Conservation (phyloP, 192 early-diverging fungal genomes). For the Oehlia diaphana region DNA sequence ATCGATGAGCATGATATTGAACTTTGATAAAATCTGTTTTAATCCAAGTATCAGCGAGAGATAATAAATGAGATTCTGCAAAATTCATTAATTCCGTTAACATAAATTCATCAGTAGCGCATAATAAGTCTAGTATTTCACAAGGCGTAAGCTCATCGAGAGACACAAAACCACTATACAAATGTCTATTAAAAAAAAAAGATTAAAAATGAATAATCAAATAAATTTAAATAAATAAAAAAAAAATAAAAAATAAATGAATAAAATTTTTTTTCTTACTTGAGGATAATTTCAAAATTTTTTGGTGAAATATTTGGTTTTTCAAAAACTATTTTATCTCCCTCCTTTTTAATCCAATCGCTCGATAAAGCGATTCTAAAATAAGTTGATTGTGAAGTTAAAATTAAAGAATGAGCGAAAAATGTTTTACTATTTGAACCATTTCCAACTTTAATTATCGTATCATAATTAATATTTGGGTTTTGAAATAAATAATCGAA, state of each 20-base stretch:
- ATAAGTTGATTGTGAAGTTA: background rate
- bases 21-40: background rate
- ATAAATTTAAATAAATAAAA: background rate
- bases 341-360: background rate
- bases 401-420: background rate
- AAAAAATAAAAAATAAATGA: background rate
- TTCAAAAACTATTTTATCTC: background rate
- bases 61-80: background rate
- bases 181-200: background rate
- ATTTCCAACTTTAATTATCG: background rate
- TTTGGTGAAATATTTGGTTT: background rate
- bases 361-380: slow-evolving; percentile 1
- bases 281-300: slow-evolving; percentile 1
- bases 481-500: background rate
- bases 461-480: background rate
- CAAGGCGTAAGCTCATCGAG: background rate
- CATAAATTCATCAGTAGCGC: background rate
- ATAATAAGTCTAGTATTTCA: background rate
- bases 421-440: background rate
- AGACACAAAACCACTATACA: background rate
- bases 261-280: background rate
- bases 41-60: background rate
- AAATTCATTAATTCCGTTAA: background rate
- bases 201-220: too few relatives aligned
- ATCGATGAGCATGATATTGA: background rate